Evolutionary conservation across 140 eudicot species (phyloP).

Genomic region (Anethum foeniculum): DNA sequence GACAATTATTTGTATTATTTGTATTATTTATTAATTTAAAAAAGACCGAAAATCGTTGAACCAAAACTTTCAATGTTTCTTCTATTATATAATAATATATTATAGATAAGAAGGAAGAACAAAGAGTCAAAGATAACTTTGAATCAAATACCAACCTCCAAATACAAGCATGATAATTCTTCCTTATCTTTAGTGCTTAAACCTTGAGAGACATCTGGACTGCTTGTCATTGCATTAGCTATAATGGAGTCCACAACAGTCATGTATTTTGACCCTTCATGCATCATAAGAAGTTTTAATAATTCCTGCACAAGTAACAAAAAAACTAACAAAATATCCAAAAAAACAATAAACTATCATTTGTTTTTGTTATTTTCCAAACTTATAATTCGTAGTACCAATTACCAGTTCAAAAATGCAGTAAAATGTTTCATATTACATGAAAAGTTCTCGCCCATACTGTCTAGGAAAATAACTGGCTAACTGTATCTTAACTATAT

Average conservation of each 20-base stretch:
- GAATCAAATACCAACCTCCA: conserved; percentile 49
- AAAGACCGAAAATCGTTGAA: too few relatives aligned
- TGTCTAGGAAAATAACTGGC: not conserved
- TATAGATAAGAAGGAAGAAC: not conserved
- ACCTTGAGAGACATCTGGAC: conserved; percentile 33
- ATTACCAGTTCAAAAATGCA: not conserved
- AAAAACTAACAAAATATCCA: conserved; percentile 1
- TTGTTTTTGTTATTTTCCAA: not conserved
- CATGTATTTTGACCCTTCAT: conserved; percentile 60
- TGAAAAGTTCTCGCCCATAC: not conserved
- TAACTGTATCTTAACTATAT: not conserved
- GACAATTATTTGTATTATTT: too few relatives aligned
- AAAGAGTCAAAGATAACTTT: not conserved
- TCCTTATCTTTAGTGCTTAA: conserved; percentile 65
- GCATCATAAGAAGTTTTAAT: conserved; percentile 61
- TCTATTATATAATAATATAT: too few relatives aligned
- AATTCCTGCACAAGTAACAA: conserved; percentile 49
- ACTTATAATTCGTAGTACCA: not conserved
- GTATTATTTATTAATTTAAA: too few relatives aligned
- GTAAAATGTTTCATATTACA: not conserved
- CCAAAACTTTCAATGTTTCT: too few relatives aligned
- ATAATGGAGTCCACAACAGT: conserved; percentile 43
- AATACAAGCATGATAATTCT: conserved; percentile 54
- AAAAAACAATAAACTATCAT: conserved; percentile 8
- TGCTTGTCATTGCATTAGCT: conserved; percentile 39